Percentiles rank a stretch among this genome's conserved stretches.
Conservation (phyloP, 139 green algal genomes). For the Coelastrella sp. region DNA sequence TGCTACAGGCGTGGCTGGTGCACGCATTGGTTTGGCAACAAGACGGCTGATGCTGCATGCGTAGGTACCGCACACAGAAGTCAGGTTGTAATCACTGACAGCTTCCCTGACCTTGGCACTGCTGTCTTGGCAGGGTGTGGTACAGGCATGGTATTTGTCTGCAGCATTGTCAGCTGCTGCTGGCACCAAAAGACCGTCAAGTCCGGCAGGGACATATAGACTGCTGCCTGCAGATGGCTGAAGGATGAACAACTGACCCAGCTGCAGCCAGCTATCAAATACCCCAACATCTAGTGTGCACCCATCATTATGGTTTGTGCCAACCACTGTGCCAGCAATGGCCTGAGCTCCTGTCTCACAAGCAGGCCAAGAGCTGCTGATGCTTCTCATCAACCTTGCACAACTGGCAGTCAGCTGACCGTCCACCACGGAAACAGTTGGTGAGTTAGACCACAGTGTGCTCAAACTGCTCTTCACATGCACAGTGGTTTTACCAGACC, state of each 20-base stretch:
- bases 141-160: background rate
- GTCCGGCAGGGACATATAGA: constrained; percentile 68
- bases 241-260: constrained; percentile 65
- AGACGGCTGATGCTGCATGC: constrained; percentile 51
- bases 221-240: constrained; percentile 5
- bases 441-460: too few species aligned
- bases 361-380: constrained; percentile 14
- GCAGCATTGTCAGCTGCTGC: constrained; percentile 10
- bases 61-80: background rate
- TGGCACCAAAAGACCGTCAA: constrained; percentile 53
- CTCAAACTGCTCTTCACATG: background rate
- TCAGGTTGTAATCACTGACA: constrained; percentile 66
- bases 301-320: constrained; percentile 42
- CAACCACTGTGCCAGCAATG: background rate
- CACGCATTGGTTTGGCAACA: background rate
- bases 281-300: constrained; percentile 48
- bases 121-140: background rate
- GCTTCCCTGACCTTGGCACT: background rate
- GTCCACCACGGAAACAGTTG: too few species aligned
- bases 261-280: constrained; percentile 68
- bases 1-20: background rate
- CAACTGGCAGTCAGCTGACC: too few species aligned
- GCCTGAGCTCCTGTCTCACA: too few species aligned
- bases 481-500: background rate
- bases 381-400: background rate